Evolutionary conservation across 768 basidiomycete genomes (phyloP), one percentile per base, ranked within the genome.

Genomic region (Phylloporus sp.): DNA sequence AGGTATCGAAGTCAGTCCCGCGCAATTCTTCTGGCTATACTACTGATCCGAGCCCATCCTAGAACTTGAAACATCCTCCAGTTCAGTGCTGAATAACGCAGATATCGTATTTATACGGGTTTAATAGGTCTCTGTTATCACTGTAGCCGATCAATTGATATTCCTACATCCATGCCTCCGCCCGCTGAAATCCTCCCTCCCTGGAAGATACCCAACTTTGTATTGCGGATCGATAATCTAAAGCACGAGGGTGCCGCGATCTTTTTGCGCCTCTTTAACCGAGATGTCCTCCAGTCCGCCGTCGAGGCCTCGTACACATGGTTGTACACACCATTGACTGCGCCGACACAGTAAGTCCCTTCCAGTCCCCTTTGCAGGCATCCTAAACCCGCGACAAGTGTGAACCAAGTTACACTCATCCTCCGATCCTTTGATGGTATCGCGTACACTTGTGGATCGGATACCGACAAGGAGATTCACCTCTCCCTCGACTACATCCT

Each of bases 381-480:
- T 50, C 59, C 52, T 56, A 26, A 63, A 32, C 47, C 40, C 12
- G 31, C 22, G 16, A 29, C 45, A 34, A 85, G 82, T 50, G 81
- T 86, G 2, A 54, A 76, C 50, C 67, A 70, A 28, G 77, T 88
- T 57, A 63, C 71, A 1, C 78, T 89, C 45, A 75, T 86, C 51
- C 75, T 88, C 36, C 78, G 82, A 16, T 66, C 78, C 28, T 86
- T 88, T 77, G 75, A 76, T 18, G 88, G 87, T 28, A 80, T 88
- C 10, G 89, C 89, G 28, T 74, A 86, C 65, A 85, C 88, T 0
- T 73, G 62, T 32, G 86, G 87, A 49, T 72, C 73, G 0, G 56
- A 65, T n/a, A 58, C 68, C 2, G 73, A 81, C 65, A 91, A 91
- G 70, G 84, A 90, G 69, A 83, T 91, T 27, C 82, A 88, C 60